phyloP scores from a whole-genome alignment of 768 basidiomycete genomes.

The Tulasnella sp. region DNA sequence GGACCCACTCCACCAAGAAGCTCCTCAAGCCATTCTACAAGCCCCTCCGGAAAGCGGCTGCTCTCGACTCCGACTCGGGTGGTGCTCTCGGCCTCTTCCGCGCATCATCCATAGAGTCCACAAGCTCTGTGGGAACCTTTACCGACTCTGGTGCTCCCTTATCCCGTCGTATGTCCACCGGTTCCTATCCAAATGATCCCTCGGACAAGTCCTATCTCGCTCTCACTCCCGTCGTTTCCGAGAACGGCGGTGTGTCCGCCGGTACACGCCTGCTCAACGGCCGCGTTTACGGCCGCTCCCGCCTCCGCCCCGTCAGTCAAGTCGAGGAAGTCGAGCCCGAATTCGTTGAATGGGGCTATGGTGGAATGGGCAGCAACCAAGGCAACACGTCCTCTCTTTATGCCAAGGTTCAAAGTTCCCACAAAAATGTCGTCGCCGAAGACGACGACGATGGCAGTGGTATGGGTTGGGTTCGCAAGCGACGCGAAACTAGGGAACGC shows the following conservation, averaged over 20 bases:
- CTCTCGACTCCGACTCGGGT: neutral
- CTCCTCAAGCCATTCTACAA: constrained; percentile 28
- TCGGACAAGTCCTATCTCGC: constrained; percentile 25
- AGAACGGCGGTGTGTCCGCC: constrained; percentile 22
- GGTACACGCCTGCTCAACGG: constrained; percentile 59
- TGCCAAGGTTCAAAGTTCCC: constrained; percentile 29
- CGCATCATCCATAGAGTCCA: constrained; percentile 23
- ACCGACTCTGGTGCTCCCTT: constrained; percentile 13
- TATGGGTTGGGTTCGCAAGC: constrained; percentile 64
- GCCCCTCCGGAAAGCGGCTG: constrained; percentile 20
- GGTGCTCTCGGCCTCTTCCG: constrained; percentile 25
- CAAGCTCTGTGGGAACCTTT: constrained; percentile 23
- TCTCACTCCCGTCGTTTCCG: constrained; percentile 22
- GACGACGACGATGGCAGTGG: constrained; percentile 77
- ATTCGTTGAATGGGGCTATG: constrained; percentile 89
- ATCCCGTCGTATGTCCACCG: constrained; percentile 14
- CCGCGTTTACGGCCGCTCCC: constrained; percentile 51
- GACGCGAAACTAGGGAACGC: constrained; percentile 38
- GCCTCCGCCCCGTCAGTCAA: constrained; percentile 20
- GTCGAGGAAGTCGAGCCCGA: constrained; percentile 35
- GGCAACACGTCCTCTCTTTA: constrained; percentile 28
- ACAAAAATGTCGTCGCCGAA: constrained; percentile 22
- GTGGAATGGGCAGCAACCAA: constrained; percentile 56
- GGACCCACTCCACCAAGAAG: constrained; percentile 25
- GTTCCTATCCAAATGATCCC: constrained; percentile 19